These are phyloP conservation scores for Starmerella asiatica DNA, from an alignment of 805 yeast genomes.

Conservation along the genomic window DNA sequence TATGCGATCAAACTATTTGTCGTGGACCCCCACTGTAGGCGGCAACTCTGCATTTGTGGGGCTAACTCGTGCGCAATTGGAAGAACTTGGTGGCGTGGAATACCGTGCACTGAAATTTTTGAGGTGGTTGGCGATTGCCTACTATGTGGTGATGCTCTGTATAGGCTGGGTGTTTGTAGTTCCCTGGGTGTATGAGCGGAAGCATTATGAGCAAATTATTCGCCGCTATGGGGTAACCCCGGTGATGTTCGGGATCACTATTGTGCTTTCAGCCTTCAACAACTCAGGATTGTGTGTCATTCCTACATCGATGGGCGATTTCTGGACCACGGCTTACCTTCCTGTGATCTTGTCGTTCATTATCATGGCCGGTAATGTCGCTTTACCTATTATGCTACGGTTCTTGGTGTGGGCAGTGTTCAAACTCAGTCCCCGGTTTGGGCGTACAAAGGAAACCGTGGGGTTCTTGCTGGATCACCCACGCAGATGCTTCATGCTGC, in stretches of 20 bases:
- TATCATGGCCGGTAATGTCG: conserved; percentile 86
- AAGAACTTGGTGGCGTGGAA: conserved; percentile 94
- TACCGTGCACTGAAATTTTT: conserved; percentile 76
- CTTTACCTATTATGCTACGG: conserved; percentile 75
- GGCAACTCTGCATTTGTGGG: conserved; percentile 85
- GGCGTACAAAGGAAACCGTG: conserved; percentile 46
- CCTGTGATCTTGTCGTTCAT: conserved; percentile 53
- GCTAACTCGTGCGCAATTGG: conserved; percentile 68
- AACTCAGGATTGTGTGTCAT: conserved; percentile 77
- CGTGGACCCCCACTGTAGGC: conserved; percentile 86
- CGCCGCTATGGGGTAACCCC: conserved; percentile 51
- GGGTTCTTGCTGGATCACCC: conserved; percentile 90
- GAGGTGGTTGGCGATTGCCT: conserved; percentile 42
- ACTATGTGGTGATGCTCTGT: conserved; percentile 63
- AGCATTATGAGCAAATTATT: conserved; percentile 25
- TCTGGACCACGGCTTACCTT: conserved; percentile 49
- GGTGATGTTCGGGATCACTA: conserved; percentile 89
- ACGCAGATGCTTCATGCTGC: conserved; percentile 83
- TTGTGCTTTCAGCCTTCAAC: conserved; percentile 64
- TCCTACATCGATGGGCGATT: conserved; percentile 64
- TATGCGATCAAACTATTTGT: conserved; percentile 43
- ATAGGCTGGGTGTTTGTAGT: conserved; percentile 36
- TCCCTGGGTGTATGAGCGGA: conserved; percentile 35
- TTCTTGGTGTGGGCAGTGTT: conserved; percentile 69
- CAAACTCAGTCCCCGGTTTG: conserved; percentile 46